Conservation (phyloP, 2,329 filamentous ascomycete genomes). For the Thelonectria rubi region DNA sequence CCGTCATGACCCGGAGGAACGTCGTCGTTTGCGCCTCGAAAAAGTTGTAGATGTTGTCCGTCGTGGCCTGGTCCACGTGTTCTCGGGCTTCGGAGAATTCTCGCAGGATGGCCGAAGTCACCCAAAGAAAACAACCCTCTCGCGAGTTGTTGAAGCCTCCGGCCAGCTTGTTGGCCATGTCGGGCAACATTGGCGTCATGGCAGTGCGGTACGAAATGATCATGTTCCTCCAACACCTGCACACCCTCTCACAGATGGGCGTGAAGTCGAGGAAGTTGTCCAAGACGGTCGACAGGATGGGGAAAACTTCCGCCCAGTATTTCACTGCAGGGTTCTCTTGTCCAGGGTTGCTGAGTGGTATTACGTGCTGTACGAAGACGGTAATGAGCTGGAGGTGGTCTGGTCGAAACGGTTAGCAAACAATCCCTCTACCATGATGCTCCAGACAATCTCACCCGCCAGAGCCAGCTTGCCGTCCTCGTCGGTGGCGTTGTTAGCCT, state of each 20-base stretch:
- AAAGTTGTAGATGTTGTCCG: conserved; percentile 89
- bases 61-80: conserved; percentile 81
- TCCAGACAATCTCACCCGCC: conserved; percentile 67
- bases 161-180: conserved; percentile 88
- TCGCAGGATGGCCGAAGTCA: conserved; percentile 90
- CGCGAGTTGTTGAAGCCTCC: conserved; percentile 84
- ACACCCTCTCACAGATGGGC: conserved; percentile 92
- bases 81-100: conserved; percentile 95
- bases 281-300: conserved; percentile 84
- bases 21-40: conserved; percentile 92
- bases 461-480: conserved; percentile 86
- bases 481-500: conserved; percentile 85
- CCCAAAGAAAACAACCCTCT: conserved; percentile 99
- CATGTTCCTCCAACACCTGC: conserved; percentile 96
- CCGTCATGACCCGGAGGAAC: conserved; percentile 89
- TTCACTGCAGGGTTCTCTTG: conserved; percentile 90
- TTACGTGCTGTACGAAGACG: conserved; percentile 81
- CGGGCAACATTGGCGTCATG: conserved; percentile 84
- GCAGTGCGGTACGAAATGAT: conserved; percentile 93
- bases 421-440: background rate
- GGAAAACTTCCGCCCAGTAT: conserved; percentile 95
- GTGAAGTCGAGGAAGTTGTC: conserved; percentile 87
- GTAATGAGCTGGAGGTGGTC: conserved; percentile 94
- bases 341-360: conserved; percentile 76
- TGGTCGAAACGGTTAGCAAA: conserved; percentile 45